phyloP scores from a whole-genome alignment of 202 grass and related monocot species.

The Schoenoplectus tabernaemontani region DNA sequence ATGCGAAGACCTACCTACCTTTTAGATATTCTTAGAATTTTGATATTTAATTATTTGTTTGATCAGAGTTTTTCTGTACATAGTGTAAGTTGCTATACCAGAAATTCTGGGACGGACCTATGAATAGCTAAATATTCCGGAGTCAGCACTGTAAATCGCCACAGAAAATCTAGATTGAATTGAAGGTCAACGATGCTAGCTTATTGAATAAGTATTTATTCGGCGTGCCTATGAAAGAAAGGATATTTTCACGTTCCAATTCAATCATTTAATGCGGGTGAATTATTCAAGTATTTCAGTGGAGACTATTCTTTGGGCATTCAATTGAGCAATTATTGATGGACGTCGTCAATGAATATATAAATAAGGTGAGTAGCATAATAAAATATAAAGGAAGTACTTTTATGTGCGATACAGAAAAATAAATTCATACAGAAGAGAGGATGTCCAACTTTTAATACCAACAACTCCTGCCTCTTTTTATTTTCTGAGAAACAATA shows the following conservation, averaged over 20 bases:
- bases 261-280: constrained; percentile 13
- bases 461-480: too few relatives aligned
- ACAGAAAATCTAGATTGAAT: not conserved
- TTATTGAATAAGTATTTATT: constrained; percentile 17
- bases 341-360: not conserved
- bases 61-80: too few relatives aligned
- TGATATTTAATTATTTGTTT: not conserved
- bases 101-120: too few relatives aligned
- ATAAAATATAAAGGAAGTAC: not conserved
- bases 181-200: constrained; percentile 4
- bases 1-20: too few relatives aligned
- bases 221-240: not conserved
- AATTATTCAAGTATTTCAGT: constrained; percentile 16
- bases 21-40: too few relatives aligned
- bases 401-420: not conserved
- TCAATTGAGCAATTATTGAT: constrained; percentile 6
- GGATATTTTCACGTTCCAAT: constrained; percentile 2
- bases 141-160: not conserved
- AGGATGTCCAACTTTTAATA: too few relatives aligned
- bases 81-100: not conserved
- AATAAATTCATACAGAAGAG: not conserved
- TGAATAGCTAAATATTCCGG: too few relatives aligned
- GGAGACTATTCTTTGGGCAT: not conserved
- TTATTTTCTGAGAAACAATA: too few relatives aligned
- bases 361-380: not conserved